Conservation (phyloP, 78 protist genomes). For the Planoprotostelium fungivorum region DNA sequence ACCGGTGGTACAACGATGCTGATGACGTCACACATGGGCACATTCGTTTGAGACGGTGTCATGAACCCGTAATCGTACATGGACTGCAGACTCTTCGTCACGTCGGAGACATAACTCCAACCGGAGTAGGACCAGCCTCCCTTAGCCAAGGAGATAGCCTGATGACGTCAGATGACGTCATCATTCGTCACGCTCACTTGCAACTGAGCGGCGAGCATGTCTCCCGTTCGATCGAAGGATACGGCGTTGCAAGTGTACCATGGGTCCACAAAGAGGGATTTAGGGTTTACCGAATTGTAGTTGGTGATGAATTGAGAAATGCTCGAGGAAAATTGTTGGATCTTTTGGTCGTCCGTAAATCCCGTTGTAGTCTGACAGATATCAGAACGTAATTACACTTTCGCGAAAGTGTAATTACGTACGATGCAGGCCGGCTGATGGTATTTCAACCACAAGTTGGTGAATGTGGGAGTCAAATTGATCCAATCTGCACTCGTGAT, state of each 20-base stretch:
- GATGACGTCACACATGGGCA: neutral
- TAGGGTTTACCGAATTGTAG: too few relatives aligned
- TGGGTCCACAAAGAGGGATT: neutral
- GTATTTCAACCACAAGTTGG: too few relatives aligned
- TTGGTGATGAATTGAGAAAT: neutral
- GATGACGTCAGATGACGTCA: neutral
- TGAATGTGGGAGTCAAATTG: too few relatives aligned
- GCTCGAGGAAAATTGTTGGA: neutral
- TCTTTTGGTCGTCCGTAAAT: neutral
- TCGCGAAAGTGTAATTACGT: too few relatives aligned
- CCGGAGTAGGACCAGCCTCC: neutral
- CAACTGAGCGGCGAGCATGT: neutral
- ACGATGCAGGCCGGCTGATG: too few relatives aligned
- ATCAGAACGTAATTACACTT: too few relatives aligned
- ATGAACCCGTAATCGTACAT: neutral
- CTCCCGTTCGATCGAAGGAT: neutral
- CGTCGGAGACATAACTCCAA: neutral
- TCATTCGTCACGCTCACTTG: neutral
- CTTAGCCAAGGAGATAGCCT: neutral
- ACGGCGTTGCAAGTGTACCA: neutral
- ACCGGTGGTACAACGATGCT: too few relatives aligned
- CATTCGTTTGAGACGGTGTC: neutral
- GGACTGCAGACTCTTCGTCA: neutral
- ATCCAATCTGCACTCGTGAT: too few relatives aligned
- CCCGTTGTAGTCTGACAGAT: too few relatives aligned